A percentile compares a stretch with the other conserved stretches of the same genome.
Evolutionary conservation across 148 eudicot species (phyloP).

Genomic region (Rhododendron molle): DNA sequence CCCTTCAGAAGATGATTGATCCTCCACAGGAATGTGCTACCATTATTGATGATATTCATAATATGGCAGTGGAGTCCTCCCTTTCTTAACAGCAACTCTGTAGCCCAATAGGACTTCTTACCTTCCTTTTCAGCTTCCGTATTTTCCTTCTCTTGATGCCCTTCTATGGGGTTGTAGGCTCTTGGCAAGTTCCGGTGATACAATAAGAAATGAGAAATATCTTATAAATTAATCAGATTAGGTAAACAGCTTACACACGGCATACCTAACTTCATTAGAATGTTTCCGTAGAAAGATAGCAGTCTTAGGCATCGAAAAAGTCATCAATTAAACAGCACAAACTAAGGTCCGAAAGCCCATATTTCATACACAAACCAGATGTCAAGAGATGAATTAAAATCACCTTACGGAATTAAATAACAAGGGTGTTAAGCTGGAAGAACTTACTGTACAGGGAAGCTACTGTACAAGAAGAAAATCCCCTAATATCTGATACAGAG

Average conservation of each 20-base stretch:
- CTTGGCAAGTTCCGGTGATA: neutral
- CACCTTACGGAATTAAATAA: neutral
- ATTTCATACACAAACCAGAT: slow-evolving; percentile 11
- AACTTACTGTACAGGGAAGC: slow-evolving; percentile 22
- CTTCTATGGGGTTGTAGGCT: neutral
- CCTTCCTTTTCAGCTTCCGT: neutral
- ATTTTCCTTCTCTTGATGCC: neutral
- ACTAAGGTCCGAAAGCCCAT: slow-evolving; percentile 9
- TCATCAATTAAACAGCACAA: slow-evolving; percentile 8
- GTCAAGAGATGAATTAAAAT: neutral
- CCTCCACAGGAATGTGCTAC: neutral
- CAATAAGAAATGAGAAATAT: neutral
- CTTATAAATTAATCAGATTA: neutral
- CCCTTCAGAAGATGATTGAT: neutral
- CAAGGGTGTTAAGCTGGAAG: slow-evolving; percentile 10
- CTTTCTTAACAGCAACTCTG: neutral
- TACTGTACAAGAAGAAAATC: slow-evolving; percentile 23
- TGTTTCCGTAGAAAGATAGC: neutral
- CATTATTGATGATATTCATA: neutral
- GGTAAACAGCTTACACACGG: neutral
- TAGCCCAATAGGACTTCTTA: neutral
- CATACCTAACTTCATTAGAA: neutral
- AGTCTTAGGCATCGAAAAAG: neutral
- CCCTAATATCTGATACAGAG: slow-evolving; percentile 11
- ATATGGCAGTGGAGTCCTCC: neutral